phyloP scores from a whole-genome alignment of 1,284 basidiomycete species.

The Bjerkandera adusta region DNA sequence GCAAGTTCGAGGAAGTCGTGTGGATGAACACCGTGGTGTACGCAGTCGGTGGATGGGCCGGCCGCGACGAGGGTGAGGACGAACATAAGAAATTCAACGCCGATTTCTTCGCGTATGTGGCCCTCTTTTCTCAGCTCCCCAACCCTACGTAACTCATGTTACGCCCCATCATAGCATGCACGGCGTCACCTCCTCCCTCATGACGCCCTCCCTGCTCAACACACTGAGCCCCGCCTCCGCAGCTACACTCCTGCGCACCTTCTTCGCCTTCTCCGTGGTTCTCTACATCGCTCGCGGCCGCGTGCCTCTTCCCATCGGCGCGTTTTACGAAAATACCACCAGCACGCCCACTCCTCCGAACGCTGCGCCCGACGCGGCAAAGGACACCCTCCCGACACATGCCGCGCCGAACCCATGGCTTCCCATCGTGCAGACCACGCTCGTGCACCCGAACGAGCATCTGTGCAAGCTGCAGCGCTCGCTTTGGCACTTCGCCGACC shows the following conservation, averaged over 20 bases:
- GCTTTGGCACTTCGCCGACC: slow-evolving; percentile 47
- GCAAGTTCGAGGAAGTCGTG: slow-evolving; percentile 43
- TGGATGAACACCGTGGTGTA: slow-evolving; percentile 42
- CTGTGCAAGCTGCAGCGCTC: slow-evolving; percentile 58
- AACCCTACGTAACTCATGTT: neutral
- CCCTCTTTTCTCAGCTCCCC: neutral
- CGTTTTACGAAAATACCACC: slow-evolving; percentile 32
- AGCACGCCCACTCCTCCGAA: slow-evolving; percentile 31
- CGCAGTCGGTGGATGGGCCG: slow-evolving; percentile 38
- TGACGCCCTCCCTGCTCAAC: slow-evolving; percentile 35
- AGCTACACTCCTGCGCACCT: slow-evolving; percentile 36
- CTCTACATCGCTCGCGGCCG: slow-evolving; percentile 40
- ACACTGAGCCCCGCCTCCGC: slow-evolving; percentile 28
- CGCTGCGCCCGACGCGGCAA: slow-evolving; percentile 15
- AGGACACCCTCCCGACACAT: slow-evolving; percentile 10
- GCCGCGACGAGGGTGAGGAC: slow-evolving; percentile 18
- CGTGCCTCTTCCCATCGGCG: slow-evolving; percentile 31
- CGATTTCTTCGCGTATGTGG: slow-evolving; percentile 38
- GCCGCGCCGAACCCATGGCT: slow-evolving; percentile 52
- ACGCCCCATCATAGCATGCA: slow-evolving; percentile 34
- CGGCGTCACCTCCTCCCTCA: slow-evolving; percentile 44
- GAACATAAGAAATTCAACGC: slow-evolving; percentile 33
- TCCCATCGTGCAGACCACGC: slow-evolving; percentile 46
- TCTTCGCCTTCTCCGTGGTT: slow-evolving; percentile 34
- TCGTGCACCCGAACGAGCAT: slow-evolving; percentile 61